Base-by-base conservation (phyloP, 2,329 filamentous ascomycete genomes). In the Hypomyces perniciosus region DNA sequence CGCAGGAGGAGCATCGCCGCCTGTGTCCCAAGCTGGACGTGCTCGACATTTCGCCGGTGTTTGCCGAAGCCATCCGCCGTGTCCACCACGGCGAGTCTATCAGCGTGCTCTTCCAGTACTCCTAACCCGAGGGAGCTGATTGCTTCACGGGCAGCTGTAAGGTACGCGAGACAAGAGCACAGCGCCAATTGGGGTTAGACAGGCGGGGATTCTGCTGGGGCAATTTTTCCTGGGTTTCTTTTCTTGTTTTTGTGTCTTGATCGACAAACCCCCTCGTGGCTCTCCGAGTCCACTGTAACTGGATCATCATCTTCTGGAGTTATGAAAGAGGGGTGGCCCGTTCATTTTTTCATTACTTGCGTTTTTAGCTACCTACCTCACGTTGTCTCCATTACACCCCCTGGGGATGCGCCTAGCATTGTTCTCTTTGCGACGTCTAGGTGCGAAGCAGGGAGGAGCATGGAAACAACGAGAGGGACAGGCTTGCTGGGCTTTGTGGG, bases 21-120 rank as follows among this genome's bases (percentile, higher is more conserved):
- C 69, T 83, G 46, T 96, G 92, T 65, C 81, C 87, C 37, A 97
- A 97, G 74, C 75, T 99, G 46, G 90, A 96, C 68, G 87, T 96
- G 45, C 74, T 99, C 55, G 92, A 97, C 64, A 69, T 97, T 54
- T 89, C 90, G 48, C 85, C 88, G 59, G 85, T 96, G 52, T 96
- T 97, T 67, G 91, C 89, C 53, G 92, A 97, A 78, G 89, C 93
- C 46, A 96, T 97, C 61, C 87, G 93, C 56, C 84, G 93, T 56
- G 92, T 97, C 53, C 93, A 99, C 71, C 91, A 97, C 69, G 93
- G 93, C 62, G 93, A 99, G 74, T 96, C 90, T 64, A 96, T 99
- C 72, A 96, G 90, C 67, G 89, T 93, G 54, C 79, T 99, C 46
- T 99, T 99, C 57, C 67, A 71, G 59, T 66, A 69, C 52, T 54